Evolutionary conservation across 2,329 filamentous ascomycete genomes (phyloP).

Genomic region (Cladosporium colombiae): DNA sequence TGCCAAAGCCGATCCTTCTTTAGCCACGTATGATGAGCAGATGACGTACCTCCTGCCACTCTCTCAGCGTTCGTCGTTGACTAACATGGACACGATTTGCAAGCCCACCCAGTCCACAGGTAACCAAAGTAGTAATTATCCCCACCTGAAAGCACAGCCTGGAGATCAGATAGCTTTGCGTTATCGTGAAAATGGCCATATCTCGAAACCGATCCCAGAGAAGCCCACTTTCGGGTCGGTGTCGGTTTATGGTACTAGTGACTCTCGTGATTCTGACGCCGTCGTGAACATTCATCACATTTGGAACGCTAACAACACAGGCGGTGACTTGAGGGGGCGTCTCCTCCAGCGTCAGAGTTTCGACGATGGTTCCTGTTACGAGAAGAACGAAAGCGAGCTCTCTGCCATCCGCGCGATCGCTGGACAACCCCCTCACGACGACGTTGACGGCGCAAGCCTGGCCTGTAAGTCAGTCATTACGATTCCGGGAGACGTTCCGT

Average conservation of each 20-base stretch:
- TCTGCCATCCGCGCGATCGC: neutral
- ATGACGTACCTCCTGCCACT: too few species aligned
- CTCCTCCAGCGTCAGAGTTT: neutral
- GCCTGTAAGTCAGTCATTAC: neutral
- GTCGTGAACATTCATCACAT: neutral
- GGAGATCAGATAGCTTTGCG: constrained; percentile 8
- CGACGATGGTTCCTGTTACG: too few species aligned
- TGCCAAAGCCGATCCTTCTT: too few species aligned
- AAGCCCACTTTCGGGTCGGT: constrained; percentile 13
- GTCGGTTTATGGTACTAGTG: constrained; percentile 3
- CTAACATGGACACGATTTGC: too few species aligned
- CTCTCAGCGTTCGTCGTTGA: too few species aligned
- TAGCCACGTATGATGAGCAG: too few species aligned
- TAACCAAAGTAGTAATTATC: neutral
- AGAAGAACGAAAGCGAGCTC: too few species aligned
- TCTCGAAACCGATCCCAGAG: constrained; percentile 10
- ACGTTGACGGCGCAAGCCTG: constrained; percentile 1
- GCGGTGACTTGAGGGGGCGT: constrained; percentile 4
- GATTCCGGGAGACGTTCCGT: neutral
- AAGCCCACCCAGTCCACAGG: too few species aligned
- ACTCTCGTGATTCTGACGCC: constrained; percentile 9
- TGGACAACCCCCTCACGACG: constrained; percentile 8
- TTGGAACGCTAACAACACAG: constrained; percentile 15
- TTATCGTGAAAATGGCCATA: constrained; percentile 10
- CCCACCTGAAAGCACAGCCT: neutral